These are phyloP conservation scores for Lipomyces lipofer DNA, from an alignment of 805 yeast species.

Conservation along the genomic window DNA sequence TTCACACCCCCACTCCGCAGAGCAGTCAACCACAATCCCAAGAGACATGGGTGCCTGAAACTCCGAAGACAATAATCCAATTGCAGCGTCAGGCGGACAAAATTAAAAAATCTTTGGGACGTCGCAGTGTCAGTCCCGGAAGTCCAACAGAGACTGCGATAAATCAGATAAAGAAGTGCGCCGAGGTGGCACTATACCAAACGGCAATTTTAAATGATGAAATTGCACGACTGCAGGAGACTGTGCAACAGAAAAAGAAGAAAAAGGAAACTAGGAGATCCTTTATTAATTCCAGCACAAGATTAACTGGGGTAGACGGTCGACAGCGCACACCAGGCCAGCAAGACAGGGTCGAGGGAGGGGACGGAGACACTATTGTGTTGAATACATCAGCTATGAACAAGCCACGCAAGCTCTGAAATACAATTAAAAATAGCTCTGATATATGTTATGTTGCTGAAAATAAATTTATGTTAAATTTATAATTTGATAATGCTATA, in stretches of 20 bases:
- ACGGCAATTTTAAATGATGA: not conserved
- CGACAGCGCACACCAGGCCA: not conserved
- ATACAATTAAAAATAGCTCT: not conserved
- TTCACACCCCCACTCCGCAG: not conserved
- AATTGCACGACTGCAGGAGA: conserved; percentile 2
- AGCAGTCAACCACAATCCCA: no score
- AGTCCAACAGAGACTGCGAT: not conserved
- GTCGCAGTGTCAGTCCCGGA: not conserved
- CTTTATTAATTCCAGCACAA: not conserved
- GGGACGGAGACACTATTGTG: not conserved
- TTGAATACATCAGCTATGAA: not conserved
- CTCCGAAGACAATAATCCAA: no score
- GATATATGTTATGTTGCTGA: not conserved
- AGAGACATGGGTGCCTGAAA: no score
- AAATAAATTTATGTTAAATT: not conserved
- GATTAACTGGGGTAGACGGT: not conserved
- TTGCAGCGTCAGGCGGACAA: no score
- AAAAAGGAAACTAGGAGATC: not conserved
- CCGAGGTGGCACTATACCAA: not conserved
- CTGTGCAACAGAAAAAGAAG: not conserved
- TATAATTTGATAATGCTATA: not conserved
- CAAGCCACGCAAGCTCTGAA: not conserved
- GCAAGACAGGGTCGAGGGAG: not conserved
- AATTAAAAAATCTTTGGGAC: no score
- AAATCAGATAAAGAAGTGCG: not conserved